A percentile compares a stretch with the other conserved stretches of the same genome.
Conservation (phyloP, 257 asterid genomes). For the Scutellaria baicalensis region DNA sequence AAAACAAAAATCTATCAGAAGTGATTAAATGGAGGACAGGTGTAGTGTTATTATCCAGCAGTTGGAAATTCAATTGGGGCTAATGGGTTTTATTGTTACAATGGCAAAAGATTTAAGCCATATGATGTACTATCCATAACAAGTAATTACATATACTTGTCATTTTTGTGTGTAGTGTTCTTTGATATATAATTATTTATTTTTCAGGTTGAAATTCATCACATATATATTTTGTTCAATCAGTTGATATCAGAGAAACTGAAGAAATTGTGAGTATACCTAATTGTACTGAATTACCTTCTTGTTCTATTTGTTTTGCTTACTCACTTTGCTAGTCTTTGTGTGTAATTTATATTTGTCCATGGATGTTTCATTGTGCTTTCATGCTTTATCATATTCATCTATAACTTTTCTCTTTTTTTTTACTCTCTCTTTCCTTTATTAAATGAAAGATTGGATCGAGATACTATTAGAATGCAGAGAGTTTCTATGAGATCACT, state of each 20-base stretch:
- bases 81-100: conserved; percentile 78
- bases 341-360: background rate
- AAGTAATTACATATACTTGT: background rate
- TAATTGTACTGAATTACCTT: conserved; percentile 78
- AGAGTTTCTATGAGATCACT: conserved; percentile 88
- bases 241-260: conserved; percentile 46
- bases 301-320: conserved; percentile 96
- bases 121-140: conserved; percentile 46
- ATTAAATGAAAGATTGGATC: conserved; percentile 79
- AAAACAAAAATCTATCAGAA: conserved; percentile 60
- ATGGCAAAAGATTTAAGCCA: conserved; percentile 73
- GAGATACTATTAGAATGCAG: conserved; percentile 91
- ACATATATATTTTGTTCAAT: conserved; percentile 73
- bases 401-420: background rate
- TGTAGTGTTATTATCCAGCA: conserved; percentile 83
- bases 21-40: conserved; percentile 86
- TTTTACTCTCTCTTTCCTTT: too few relatives aligned
- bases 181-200: conserved; percentile 1
- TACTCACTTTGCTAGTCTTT: conserved; percentile 23
- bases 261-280: conserved; percentile 58
- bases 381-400: background rate
- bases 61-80: conserved; percentile 58
- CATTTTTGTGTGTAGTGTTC: background rate
- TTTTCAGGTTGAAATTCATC: conserved; percentile 87
- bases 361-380: background rate